A percentile compares a stretch with the other conserved stretches of the same genome.
These are phyloP conservation scores for Scedosporium aurantiacum DNA, from an alignment of 2,329 filamentous ascomycete genomes.

Conservation along the genomic window DNA sequence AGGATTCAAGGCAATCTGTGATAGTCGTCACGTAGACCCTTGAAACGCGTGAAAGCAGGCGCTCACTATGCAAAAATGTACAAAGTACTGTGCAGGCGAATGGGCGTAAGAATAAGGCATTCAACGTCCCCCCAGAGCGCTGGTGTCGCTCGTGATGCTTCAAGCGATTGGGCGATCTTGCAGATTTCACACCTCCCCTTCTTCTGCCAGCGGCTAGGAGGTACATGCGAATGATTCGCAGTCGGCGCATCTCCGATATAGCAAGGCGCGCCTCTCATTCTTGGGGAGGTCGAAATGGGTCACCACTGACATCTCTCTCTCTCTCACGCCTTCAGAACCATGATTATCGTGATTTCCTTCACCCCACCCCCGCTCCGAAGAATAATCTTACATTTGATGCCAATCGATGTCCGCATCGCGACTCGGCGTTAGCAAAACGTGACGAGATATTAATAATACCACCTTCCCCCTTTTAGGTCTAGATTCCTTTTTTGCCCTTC, in stretches of 20 bases:
- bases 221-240: background rate
- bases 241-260: background rate
- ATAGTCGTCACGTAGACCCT: too few relatives aligned
- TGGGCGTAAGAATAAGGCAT: background rate
- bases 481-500: background rate
- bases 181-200: background rate
- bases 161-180: background rate
- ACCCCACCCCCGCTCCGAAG: background rate
- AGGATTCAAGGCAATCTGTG: background rate
- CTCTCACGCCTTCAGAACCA: too few relatives aligned
- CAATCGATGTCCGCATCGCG: background rate
- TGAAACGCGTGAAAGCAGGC: too few relatives aligned
- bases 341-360: too few relatives aligned
- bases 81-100: background rate
- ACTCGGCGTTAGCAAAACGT: background rate
- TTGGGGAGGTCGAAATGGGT: too few relatives aligned
- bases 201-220: background rate
- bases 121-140: background rate
- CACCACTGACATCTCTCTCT: too few relatives aligned
- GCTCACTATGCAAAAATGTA: background rate
- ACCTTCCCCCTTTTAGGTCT: constrained; percentile 1
- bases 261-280: background rate
- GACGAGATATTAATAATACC: background rate
- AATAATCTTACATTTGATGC: background rate
- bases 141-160: background rate